Conservation (phyloP, 345 rosid genomes). For the Lepidium africanum region DNA sequence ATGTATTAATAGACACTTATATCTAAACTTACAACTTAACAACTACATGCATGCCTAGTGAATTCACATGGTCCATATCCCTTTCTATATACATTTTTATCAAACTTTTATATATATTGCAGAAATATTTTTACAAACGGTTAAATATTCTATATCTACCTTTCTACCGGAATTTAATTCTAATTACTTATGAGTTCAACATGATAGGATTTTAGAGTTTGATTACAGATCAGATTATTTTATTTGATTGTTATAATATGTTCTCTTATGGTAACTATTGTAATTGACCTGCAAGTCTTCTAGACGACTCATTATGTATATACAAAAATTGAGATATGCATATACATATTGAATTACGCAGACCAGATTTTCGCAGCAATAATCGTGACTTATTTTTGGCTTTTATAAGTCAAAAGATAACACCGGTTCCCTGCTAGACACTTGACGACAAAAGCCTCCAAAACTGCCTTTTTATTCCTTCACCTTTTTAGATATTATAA, state of each 20-base stretch:
- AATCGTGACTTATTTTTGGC: background rate
- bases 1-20: background rate
- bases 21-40: slow-evolving; percentile 3
- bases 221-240: too few relatives aligned
- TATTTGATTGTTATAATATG: too few relatives aligned
- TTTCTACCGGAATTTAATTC: too few relatives aligned
- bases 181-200: too few relatives aligned
- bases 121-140: too few relatives aligned
- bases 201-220: too few relatives aligned
- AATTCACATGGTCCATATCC: slow-evolving; percentile 10
- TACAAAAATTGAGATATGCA: background rate
- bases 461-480: background rate
- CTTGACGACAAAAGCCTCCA: slow-evolving; percentile 13
- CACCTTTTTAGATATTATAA: background rate
- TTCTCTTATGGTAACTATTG: background rate
- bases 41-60: slow-evolving; percentile 5
- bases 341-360: background rate
- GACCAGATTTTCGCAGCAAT: background rate
- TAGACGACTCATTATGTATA: background rate
- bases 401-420: background rate
- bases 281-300: background rate
- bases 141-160: too few relatives aligned
- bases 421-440: slow-evolving; percentile 13
- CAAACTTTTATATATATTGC: too few relatives aligned
- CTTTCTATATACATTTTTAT: background rate